These are phyloP conservation scores for Puccinia horiana DNA, from an alignment of 1,284 basidiomycete species.

Conservation along the genomic window DNA sequence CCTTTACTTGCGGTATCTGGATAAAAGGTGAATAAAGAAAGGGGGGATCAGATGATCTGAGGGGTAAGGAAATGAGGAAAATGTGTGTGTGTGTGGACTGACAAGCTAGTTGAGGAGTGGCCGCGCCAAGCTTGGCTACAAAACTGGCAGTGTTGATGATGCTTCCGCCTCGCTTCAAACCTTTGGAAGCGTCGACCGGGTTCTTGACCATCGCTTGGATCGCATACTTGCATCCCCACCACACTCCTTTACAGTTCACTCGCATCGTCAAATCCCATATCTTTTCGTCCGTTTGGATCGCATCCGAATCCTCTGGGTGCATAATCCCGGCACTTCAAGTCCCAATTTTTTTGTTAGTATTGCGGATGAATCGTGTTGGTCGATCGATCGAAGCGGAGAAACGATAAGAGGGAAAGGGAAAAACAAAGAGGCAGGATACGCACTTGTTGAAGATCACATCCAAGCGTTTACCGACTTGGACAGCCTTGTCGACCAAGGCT, in stretches of 20 bases:
- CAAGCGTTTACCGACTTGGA: slow-evolving; percentile 80
- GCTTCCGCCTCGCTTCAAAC: slow-evolving; percentile 78
- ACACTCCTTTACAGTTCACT: slow-evolving; percentile 96
- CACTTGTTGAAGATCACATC: slow-evolving; percentile 71
- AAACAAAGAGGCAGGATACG: neutral
- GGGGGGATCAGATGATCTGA: slow-evolving; percentile 54
- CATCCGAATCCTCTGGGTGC: slow-evolving; percentile 90
- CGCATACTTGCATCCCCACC: slow-evolving; percentile 97
- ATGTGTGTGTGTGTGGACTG: slow-evolving; percentile 57
- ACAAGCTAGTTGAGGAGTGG: slow-evolving; percentile 95
- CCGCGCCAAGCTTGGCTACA: slow-evolving; percentile 87
- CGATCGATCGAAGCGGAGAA: slow-evolving; percentile 28
- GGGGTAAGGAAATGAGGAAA: slow-evolving; percentile 61
- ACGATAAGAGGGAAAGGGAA: neutral
- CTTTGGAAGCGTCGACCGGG: slow-evolving; percentile 74
- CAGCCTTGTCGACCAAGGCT: slow-evolving; percentile 74
- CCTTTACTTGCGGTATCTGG: slow-evolving; percentile 68
- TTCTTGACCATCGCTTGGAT: slow-evolving; percentile 93
- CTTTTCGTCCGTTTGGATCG: slow-evolving; percentile 88
- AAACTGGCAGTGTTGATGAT: slow-evolving; percentile 98
- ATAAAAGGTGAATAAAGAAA: slow-evolving; percentile 46
- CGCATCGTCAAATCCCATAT: slow-evolving; percentile 70
- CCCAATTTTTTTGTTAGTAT: neutral
- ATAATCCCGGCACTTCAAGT: slow-evolving; percentile 73
- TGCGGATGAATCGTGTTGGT: no score